These are phyloP conservation scores for Triticum dicoccoides DNA, from an alignment of 176 grass and related monocot species.

Conservation along the genomic window DNA sequence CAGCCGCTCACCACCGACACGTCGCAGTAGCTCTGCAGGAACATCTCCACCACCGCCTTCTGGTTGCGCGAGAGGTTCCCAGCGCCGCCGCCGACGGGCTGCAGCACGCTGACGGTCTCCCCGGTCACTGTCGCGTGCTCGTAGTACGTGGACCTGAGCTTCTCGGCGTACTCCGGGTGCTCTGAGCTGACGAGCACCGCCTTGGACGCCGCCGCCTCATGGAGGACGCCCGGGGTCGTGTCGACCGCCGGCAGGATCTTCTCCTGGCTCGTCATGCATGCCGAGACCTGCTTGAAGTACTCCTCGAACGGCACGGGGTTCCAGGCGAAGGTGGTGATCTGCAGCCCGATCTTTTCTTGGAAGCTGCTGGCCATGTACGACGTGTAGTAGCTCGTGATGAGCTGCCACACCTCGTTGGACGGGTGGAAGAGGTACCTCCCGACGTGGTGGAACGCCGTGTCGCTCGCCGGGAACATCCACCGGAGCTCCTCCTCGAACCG, in stretches of 20 bases:
- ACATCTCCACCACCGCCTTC: slow-evolving; percentile 57
- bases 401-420: slow-evolving; percentile 58
- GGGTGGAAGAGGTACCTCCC: slow-evolving; percentile 79
- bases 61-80: slow-evolving; percentile 34
- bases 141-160: slow-evolving; percentile 53
- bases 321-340: slow-evolving; percentile 34
- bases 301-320: slow-evolving; percentile 34
- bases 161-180: slow-evolving; percentile 34
- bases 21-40: slow-evolving; percentile 70
- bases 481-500: slow-evolving; percentile 62
- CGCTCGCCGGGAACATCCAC: slow-evolving; percentile 70
- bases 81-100: background rate
- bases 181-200: slow-evolving; percentile 52
- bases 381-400: slow-evolving; percentile 50
- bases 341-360: slow-evolving; percentile 48
- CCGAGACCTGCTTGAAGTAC: slow-evolving; percentile 45
- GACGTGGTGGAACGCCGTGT: slow-evolving; percentile 69
- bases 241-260: slow-evolving; percentile 54
- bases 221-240: background rate
- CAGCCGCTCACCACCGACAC: slow-evolving; percentile 44
- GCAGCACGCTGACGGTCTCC: slow-evolving; percentile 41
- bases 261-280: slow-evolving; percentile 46
- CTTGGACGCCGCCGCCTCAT: slow-evolving; percentile 23
- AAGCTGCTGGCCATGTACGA: slow-evolving; percentile 47
- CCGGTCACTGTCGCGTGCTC: slow-evolving; percentile 48